Evolutionary conservation across 2,329 filamentous ascomycete species (phyloP).

Genomic region (Gaeumannomyces tritici): DNA sequence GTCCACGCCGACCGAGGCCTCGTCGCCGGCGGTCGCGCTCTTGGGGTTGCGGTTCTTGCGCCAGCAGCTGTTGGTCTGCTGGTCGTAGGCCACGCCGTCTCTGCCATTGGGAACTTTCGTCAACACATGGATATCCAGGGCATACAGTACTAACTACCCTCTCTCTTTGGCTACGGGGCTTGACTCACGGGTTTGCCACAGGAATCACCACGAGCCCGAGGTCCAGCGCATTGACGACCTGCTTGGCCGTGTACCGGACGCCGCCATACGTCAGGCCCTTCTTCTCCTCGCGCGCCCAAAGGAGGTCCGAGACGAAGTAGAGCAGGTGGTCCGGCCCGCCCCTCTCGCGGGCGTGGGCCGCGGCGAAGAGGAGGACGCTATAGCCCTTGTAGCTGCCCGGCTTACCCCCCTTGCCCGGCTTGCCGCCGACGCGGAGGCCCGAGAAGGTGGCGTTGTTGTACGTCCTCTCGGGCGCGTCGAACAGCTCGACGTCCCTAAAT

Average conservation of each 20-base stretch:
- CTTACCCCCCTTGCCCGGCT: not conserved
- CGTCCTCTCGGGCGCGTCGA: constrained; percentile 2
- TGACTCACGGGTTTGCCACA: constrained; percentile 32
- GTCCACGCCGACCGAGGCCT: constrained; percentile 33
- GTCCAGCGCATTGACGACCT: constrained; percentile 40
- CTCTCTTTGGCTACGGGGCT: too few species aligned
- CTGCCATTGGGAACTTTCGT: too few species aligned
- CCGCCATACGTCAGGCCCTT: constrained; percentile 41
- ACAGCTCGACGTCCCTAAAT: constrained; percentile 1
- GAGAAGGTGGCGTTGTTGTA: constrained; percentile 3
- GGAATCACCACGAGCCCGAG: constrained; percentile 44
- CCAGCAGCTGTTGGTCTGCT: constrained; percentile 39
- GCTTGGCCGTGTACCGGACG: constrained; percentile 37
- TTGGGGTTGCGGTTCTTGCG: constrained; percentile 44
- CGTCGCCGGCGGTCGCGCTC: constrained; percentile 19
- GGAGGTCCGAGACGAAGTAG: constrained; percentile 48
- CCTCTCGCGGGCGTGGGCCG: constrained; percentile 48
- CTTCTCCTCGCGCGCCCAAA: constrained; percentile 38
- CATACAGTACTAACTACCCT: too few species aligned
- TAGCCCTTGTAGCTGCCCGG: constrained; percentile 10
- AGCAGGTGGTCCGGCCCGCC: constrained; percentile 45
- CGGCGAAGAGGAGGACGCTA: constrained; percentile 41
- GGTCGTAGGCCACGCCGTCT: constrained; percentile 43
- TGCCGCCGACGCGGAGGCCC: not conserved
- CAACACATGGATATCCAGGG: too few species aligned